Conservation (phyloP, 1,284 basidiomycete genomes). For the Takashimella koratensis region DNA sequence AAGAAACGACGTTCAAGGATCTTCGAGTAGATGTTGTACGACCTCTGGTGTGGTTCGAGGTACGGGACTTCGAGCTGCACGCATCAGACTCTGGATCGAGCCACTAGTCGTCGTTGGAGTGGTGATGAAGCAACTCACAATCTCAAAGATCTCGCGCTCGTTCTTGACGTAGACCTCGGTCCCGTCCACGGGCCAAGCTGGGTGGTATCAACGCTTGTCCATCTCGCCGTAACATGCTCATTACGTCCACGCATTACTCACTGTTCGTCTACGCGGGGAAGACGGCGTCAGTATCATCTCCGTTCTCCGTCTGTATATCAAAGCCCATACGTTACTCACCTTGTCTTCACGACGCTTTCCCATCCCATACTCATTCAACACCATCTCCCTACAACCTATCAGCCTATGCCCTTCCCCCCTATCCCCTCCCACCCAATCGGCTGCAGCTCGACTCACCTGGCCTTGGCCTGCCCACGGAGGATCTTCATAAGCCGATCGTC, state of each 20-base stretch:
- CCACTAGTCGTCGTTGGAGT: background rate
- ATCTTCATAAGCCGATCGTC: no score
- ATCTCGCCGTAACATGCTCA: background rate
- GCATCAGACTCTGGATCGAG: background rate
- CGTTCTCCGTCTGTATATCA: no score
- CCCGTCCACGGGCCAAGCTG: constrained; percentile 20
- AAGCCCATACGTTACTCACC: no score
- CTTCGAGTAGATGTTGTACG: constrained; percentile 20
- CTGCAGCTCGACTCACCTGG: no score
- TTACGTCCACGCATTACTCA: no score
- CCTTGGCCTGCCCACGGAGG: no score
- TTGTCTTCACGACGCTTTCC: constrained; percentile 14
- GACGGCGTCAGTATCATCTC: no score
- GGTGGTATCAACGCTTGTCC: background rate
- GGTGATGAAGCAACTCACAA: no score
- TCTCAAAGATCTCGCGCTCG: constrained; percentile 37
- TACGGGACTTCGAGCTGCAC: constrained; percentile 29
- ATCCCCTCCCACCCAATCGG: no score
- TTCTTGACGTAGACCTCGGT: constrained; percentile 26
- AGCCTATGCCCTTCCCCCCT: no score
- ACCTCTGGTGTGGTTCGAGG: constrained; percentile 26
- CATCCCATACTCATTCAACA: constrained; percentile 42
- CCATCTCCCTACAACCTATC: constrained; percentile 22
- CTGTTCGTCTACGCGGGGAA: no score
- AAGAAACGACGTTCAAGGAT: constrained; percentile 5